These are phyloP conservation scores for Yarrowia keelungensis DNA, from an alignment of 805 yeast species.

Conservation along the genomic window DNA sequence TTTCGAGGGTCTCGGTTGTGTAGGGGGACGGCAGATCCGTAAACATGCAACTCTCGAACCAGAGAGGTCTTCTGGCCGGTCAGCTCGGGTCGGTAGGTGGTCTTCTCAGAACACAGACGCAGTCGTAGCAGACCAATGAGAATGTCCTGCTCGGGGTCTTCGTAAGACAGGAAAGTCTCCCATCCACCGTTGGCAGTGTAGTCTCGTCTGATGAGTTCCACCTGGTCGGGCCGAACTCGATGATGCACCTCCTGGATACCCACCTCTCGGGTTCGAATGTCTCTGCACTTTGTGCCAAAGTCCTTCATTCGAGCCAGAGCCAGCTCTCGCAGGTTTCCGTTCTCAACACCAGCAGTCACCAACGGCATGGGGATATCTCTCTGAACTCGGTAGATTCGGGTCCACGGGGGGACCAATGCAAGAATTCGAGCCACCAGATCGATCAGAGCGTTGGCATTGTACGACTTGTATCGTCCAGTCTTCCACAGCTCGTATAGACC, in stretches of 20 bases:
- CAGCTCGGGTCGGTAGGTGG: slow-evolving; percentile 90
- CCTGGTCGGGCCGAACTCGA: slow-evolving; percentile 95
- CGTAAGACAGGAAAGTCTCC: slow-evolving; percentile 96
- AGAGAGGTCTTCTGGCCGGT: slow-evolving; percentile 83
- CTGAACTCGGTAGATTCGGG: slow-evolving; percentile 96
- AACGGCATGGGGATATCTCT: slow-evolving; percentile 99
- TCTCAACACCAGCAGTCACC: slow-evolving; percentile 97
- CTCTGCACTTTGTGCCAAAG: slow-evolving; percentile 94
- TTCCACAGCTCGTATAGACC: slow-evolving; percentile 98
- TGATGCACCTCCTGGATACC: slow-evolving; percentile 99
- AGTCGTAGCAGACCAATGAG: slow-evolving; percentile 88
- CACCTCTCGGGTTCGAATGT: slow-evolving; percentile 96
- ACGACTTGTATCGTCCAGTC: slow-evolving; percentile 90
- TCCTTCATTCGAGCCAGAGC: slow-evolving; percentile 98
- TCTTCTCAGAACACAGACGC: slow-evolving; percentile 84
- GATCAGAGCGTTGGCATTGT: slow-evolving; percentile 90
- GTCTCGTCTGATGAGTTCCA: slow-evolving; percentile 92
- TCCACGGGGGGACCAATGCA: slow-evolving; percentile 99
- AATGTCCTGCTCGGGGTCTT: slow-evolving; percentile 96
- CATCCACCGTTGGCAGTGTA: slow-evolving; percentile 98
- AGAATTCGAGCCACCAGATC: slow-evolving; percentile 94
- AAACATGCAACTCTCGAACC: slow-evolving; percentile 96
- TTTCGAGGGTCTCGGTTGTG: slow-evolving; percentile 97
- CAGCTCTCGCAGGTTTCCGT: slow-evolving; percentile 93
- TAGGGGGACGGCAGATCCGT: slow-evolving; percentile 95